Base-by-base conservation (phyloP, 192 early-diverging fungal genomes). In the Radiomyces spectabilis region DNA sequence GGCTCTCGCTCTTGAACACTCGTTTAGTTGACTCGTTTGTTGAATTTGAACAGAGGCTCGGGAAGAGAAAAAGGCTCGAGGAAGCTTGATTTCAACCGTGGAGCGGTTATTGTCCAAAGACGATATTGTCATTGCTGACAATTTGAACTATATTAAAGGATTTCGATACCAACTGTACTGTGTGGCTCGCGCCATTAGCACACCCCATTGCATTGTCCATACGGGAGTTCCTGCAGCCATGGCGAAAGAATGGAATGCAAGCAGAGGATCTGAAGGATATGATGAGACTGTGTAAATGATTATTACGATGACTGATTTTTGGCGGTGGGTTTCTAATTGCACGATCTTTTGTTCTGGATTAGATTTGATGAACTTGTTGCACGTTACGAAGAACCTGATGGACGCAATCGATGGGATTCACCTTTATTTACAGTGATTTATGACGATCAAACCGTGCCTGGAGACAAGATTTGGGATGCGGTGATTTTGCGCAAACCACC, bases 111-210 rank as follows among this genome's bases (percentile, higher is more conserved):
- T 98, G 29, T 81, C 85, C 22, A 84, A 82, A 41, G 87, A 96
- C n/a, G 73, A 76, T 46, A 78, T 99, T 41, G 85, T 97, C 10
- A 93, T 99, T 41, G 91, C 81, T 5, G 97, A 99, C 59, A 76
- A 78, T n/a, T 64, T 95, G 60, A 99, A 99, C 68, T 97, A 98
- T 72, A 98, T 99, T 68, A 99, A 99, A 75, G 95, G 97, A 4
- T 93, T 93, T 61, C 78, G 97, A 55, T 99, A 98, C 73, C 94
- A 98, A 68, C 78, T 98, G 19, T 94, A 92, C 71, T 93, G 93
- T 61, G 73, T 94, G 13, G 84, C 91, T 0, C 80, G 90, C 19
- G 87, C 85, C 35, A 75, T 92, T 27, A 79, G 85, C 41, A 95
- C 94, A 0, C 88, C 95, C 5, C 85, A 89, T 35, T 96, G 93